phyloP scores from a whole-genome alignment of 75 land plant genomes.

The Cryptomeria japonica region DNA sequence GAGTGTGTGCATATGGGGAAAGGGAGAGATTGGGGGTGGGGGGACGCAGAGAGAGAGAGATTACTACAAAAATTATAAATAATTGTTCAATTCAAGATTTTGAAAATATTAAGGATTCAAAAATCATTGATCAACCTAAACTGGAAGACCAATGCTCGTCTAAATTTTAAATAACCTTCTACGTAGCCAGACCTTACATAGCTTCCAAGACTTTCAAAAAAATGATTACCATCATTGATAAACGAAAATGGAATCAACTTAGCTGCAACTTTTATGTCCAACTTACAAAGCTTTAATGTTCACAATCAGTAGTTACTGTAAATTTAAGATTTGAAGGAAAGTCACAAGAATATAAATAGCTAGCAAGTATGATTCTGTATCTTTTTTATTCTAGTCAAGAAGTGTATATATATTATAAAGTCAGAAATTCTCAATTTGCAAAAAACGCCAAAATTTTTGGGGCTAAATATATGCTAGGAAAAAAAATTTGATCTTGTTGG shows the following conservation, averaged over 20 bases:
- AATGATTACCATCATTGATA: neutral
- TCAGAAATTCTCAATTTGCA: neutral
- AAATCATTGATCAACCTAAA: neutral
- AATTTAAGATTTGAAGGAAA: no score
- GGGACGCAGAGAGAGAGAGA: no score
- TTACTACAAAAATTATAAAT: no score
- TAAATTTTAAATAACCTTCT: no score
- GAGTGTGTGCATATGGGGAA: no score
- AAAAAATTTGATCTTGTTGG: neutral
- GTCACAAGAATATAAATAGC: neutral
- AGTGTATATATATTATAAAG: neutral
- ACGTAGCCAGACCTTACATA: no score
- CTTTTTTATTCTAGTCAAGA: neutral
- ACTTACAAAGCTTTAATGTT: neutral
- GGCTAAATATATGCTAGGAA: neutral
- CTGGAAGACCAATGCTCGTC: neutral
- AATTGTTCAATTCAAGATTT: no score
- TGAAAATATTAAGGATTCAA: neutral
- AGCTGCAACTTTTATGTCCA: neutral
- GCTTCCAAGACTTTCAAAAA: no score
- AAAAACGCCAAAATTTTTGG: neutral
- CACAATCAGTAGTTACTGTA: neutral
- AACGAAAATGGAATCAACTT: neutral
- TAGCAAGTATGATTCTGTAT: neutral
- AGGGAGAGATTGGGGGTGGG: no score